Evolutionary conservation across 768 basidiomycete species (phyloP), one percentile per base, ranked within the genome.

Genomic region (Steccherinum ochraceum): DNA sequence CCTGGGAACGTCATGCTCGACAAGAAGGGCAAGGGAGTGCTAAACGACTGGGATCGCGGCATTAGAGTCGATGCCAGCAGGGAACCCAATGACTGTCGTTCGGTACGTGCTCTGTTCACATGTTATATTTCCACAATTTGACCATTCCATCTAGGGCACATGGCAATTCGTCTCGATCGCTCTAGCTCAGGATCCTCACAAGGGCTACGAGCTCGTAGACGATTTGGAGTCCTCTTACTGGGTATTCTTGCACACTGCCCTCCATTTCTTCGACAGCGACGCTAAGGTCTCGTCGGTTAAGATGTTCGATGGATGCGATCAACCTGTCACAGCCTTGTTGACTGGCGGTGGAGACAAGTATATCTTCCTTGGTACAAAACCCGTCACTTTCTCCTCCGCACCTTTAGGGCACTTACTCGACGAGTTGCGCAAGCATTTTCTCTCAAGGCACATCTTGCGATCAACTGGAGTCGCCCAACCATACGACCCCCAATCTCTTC

Each of bases 41-140:
- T 54, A 5, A 54, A 54, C 40, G 54, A 55, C 30, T 55, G 54
- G 54, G 54, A 55, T 21, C 27, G 42, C 40, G 35, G 30, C 46
- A 16, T 39, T 39, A 13, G 25, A 25, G 3, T 4, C n/a, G n/a
- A n/a, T n/a, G n/a, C n/a, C n/a, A n/a, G n/a, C n/a, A n/a, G n/a
- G n/a, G n/a, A n/a, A n/a, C n/a, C n/a, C 16, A 41, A 12, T 5
- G 23, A 46, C n/a, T 12, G 2, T 2, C 12, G 5, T 12, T 24
- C 42, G 2, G 10, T 2, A 35, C 24, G 3, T 21, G 2, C 42
- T 26, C 23, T 19, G 5, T 12, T 11, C 16, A 5, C 18, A 16
- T n/a, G 20, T 35, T 12, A 12, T 19, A 25, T 12, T 4, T 42
- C 20, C 13, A 11, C 12, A 4, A 35, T n/a, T 19, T 3, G 5